Evolutionary conservation across 371 early-diverging fungal genomes (phyloP), one percentile per base, ranked within the genome.

Genomic region (Actinomucor elegans): DNA sequence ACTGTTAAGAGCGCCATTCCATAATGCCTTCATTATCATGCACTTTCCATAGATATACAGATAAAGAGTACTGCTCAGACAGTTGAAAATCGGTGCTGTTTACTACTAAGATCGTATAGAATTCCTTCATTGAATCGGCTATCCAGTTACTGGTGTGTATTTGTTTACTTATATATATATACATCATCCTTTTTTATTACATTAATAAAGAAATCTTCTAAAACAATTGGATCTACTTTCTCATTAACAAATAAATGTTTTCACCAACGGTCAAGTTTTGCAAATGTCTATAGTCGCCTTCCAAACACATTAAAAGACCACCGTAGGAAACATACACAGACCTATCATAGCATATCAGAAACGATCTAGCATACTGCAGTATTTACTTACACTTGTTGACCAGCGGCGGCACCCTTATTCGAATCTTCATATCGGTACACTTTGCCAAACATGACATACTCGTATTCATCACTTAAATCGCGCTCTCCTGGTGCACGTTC

Each of bases 381-480:
- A n/a, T n/a, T n/a, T 4, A 85, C 89, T 80, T 84, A 91, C 87
- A 92, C 89, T 80, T 85, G 84, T 45, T 77, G 74, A 9, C 72
- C 77, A 37, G 65, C 57, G 26, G 79, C 77, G 32, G 80, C 75
- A 26, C 63, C 53, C 57, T 62, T 62, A 42, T 52, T 56, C 9
- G 57, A 51, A 55, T 96, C 96, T 44, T 96, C 96, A 65, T 86
- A 95, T 71, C 93, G 86, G 79, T 93, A 98, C 18, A 94, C 91
- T 70, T 93, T 92, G 46, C 98, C 98, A 67, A 87, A 90, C 96
- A 96, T 96, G 21, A 98, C 97, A 68, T 98, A 98, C 35, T 98
- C 97, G 70, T 90, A 98, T 40, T 94, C 93, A 47, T 97, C 97
- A 7, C 93, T 92, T 63, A 97, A 66, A 42, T 90, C 86, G 46